A percentile compares a stretch with the other conserved stretches of the same genome.
phyloP scores from a whole-genome alignment of 1,284 basidiomycete species.

The Trichosporon sp. region DNA sequence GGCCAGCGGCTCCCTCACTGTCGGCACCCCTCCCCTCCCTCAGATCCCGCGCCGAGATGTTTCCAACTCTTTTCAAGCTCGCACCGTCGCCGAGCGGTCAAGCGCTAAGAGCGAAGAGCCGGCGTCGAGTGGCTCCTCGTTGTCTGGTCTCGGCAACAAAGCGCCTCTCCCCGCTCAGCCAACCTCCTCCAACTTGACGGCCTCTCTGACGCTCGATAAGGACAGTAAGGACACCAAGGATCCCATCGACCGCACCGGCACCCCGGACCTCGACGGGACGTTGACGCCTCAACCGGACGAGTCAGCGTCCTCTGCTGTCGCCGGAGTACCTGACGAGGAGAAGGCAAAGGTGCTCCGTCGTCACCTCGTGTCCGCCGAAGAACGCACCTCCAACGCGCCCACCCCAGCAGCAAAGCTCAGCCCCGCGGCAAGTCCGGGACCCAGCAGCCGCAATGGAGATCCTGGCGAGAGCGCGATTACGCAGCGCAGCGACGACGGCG shows the following conservation, averaged over 20 bases:
- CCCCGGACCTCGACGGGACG: conserved; percentile 6
- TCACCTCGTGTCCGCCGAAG: conserved; percentile 76
- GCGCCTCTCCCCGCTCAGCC: not conserved
- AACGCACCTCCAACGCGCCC: conserved; percentile 57
- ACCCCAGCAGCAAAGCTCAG: conserved; percentile 19
- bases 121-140: conserved; percentile 3
- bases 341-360: conserved; percentile 76
- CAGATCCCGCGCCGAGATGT: conserved; percentile 27
- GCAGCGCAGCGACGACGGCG: conserved; percentile 45
- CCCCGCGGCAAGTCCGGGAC: conserved; percentile 24
- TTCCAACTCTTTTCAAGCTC: conserved; percentile 24
- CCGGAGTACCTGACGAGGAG: conserved; percentile 66
- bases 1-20: conserved; percentile 17
- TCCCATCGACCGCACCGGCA: not conserved
- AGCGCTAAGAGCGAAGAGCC: not conserved
- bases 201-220: conserved; percentile 17
- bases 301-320: conserved; percentile 46
- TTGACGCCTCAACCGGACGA: conserved; percentile 34
- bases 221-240: not conserved
- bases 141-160: conserved; percentile 25
- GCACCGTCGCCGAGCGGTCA: conserved; percentile 10
- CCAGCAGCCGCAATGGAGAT: conserved; percentile 21
- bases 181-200: conserved; percentile 27
- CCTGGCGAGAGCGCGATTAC: conserved; percentile 31
- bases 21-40: conserved; percentile 26